Evolutionary conservation across 2,329 filamentous ascomycete genomes (phyloP), one percentile per base, ranked within the genome.

Genomic region (Penicillium sp.): DNA sequence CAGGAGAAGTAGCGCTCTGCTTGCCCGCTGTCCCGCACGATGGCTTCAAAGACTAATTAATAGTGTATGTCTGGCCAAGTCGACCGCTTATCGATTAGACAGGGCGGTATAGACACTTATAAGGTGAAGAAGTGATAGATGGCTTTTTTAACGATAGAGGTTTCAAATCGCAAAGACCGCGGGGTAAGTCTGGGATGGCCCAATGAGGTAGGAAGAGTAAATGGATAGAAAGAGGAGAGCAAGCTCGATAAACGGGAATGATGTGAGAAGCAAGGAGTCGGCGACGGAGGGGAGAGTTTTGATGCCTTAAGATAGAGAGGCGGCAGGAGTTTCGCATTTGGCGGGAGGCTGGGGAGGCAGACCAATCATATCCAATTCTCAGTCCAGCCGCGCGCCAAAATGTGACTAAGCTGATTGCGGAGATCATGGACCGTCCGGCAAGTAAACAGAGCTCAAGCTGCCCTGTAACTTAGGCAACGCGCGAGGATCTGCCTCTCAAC

Each of bases 261-360:
- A 65, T 58, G 58, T 61, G 62, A 62, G 58, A 64, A 65, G 66
- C 53, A 70, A 67, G 63, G 64, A 68, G 64, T 30, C n/a, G 31
- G 46, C 31, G 56, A 49, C 38, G 31, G 52, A 52, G 31, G 45
- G 60, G 66, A 9, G 58, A 49, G 52, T 48, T 62, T 69, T 70
- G 69, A 71, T 70, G 68, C 69, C 69, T 70, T 68, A 71, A 67
- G 61, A 64, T 62, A 58, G 64, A 68, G 67, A 61, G 58, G 59
- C 60, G 59, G 64, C 63, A 61, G 62, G 67, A 58, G 63, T 57
- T 62, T 63, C 54, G 61, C 64, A 68, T 59, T 63, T 57, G 47
- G 58, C 63, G 60, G 67, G 66, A 69, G 69, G 67, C 65, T 69
- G 69, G 68, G 64, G 38, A 64, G 56, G 63, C 67, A 54, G 54